Conservation (phyloP, 106 monocot species). For the Iris macrosiphon region DNA sequence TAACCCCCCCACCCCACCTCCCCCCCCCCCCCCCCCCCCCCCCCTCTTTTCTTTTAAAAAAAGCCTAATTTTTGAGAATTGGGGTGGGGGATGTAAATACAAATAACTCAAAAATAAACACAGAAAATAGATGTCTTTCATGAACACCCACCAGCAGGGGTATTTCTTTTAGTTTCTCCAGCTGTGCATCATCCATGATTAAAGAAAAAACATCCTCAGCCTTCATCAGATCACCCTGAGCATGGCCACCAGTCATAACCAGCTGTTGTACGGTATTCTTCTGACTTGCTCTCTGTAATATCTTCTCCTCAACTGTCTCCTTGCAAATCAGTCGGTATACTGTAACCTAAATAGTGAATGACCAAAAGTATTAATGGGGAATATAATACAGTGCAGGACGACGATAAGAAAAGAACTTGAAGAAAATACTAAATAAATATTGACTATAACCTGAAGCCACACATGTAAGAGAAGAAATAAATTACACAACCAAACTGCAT, state of each 20-base stretch:
- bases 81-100: too few relatives aligned
- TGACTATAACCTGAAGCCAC: too few relatives aligned
- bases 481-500: too few relatives aligned
- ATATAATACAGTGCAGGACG: background rate
- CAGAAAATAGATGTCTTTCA: too few relatives aligned
- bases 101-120: too few relatives aligned
- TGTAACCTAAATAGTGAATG: slow-evolving; percentile 69
- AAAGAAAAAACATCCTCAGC: slow-evolving; percentile 93
- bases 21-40: too few relatives aligned
- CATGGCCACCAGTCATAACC: slow-evolving; percentile 96
- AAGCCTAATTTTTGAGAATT: too few relatives aligned
- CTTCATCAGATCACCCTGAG: slow-evolving; percentile 77
- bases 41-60: too few relatives aligned
- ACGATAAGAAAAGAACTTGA: too few relatives aligned
- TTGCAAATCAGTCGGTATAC: slow-evolving; percentile 96
- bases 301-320: slow-evolving; percentile 97
- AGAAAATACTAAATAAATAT: too few relatives aligned
- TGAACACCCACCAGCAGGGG: slow-evolving; percentile 62
- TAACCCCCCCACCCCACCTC: too few relatives aligned
- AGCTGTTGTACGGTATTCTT: slow-evolving; percentile 94
- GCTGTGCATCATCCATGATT: slow-evolving; percentile 81
- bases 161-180: slow-evolving; percentile 76
- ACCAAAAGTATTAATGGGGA: background rate
- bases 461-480: too few relatives aligned
- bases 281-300: slow-evolving; percentile 92